Conservation (phyloP, 345 rosid genomes). For the Melaleuca alternifolia region DNA sequence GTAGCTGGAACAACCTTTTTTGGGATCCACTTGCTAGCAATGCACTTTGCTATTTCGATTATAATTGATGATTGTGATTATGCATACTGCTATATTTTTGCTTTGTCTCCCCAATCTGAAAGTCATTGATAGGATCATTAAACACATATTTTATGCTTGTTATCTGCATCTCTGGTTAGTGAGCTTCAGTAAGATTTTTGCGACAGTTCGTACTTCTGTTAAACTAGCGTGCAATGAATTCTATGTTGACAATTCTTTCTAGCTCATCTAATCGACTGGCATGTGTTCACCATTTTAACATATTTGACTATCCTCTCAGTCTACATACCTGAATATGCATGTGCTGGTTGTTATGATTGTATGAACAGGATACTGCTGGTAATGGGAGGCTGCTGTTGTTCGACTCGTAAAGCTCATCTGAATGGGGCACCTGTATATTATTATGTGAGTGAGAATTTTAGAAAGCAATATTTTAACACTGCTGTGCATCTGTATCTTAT, state of each 20-base stretch:
- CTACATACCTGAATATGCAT: constrained; percentile 3
- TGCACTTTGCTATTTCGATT: not conserved
- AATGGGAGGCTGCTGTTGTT: constrained; percentile 96
- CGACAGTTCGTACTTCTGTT: not conserved
- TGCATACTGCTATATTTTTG: not conserved
- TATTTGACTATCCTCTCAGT: not conserved
- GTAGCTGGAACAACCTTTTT: not conserved
- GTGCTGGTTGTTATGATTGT: constrained; percentile 3
- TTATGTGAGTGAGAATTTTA: constrained; percentile 40
- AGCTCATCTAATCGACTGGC: not conserved
- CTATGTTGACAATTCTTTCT: not conserved
- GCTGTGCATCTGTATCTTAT: not conserved
- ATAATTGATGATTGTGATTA: not conserved
- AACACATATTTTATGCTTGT: not conserved
- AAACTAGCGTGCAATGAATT: not conserved
- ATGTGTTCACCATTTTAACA: not conserved
- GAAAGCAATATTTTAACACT: not conserved
- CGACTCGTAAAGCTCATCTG: constrained; percentile 66
- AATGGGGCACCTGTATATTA: constrained; percentile 74
- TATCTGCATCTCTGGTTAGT: not conserved
- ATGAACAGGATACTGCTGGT: constrained; percentile 16
- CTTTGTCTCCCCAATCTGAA: not conserved
- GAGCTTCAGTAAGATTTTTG: not conserved
- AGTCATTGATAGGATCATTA: not conserved
- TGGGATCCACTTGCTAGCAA: not conserved